Conservation (phyloP, 164 flowering plant genomes). For the Vitis riparia region DNA sequence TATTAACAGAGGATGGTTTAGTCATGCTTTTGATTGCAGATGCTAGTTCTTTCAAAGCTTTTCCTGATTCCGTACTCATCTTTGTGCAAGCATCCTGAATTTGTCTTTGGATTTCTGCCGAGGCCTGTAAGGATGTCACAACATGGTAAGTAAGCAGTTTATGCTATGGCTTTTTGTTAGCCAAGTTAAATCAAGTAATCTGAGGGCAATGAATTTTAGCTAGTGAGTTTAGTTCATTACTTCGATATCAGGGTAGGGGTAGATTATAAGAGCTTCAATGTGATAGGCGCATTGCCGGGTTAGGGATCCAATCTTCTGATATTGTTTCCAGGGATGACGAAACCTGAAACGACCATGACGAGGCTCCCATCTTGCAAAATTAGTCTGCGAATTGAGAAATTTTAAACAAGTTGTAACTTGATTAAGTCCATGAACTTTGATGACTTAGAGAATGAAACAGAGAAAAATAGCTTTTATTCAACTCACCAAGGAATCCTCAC, state of each 20-base stretch:
- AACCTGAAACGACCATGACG: constrained; percentile 40
- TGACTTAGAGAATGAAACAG: neutral
- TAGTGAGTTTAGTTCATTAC: constrained; percentile 2
- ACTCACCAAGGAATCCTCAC: constrained; percentile 34
- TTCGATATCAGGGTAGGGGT: constrained; percentile 20
- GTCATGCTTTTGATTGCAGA: constrained; percentile 34
- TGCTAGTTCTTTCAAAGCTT: constrained; percentile 42
- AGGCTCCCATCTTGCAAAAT: constrained; percentile 53
- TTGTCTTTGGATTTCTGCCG: constrained; percentile 30
- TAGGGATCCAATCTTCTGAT: constrained; percentile 33
- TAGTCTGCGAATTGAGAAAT: constrained; percentile 25
- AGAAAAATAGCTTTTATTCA: neutral
- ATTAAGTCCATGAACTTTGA: neutral
- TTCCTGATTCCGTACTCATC: constrained; percentile 45
- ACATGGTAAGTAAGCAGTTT: neutral
- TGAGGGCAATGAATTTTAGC: too few species aligned
- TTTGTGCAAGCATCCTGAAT: constrained; percentile 40
- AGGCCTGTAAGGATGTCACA: constrained; percentile 22
- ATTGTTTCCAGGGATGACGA: constrained; percentile 56
- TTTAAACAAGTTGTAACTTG: neutral
- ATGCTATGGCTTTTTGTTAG: neutral
- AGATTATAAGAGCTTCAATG: constrained; percentile 37
- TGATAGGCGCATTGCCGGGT: constrained; percentile 39
- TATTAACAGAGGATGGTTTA: constrained; percentile 4
- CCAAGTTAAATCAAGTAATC: neutral